Percentiles rank a stretch among this genome's conserved stretches.
Conservation (phyloP, 1,139 yeast species). For the Scheffersomyces parashehatae region DNA sequence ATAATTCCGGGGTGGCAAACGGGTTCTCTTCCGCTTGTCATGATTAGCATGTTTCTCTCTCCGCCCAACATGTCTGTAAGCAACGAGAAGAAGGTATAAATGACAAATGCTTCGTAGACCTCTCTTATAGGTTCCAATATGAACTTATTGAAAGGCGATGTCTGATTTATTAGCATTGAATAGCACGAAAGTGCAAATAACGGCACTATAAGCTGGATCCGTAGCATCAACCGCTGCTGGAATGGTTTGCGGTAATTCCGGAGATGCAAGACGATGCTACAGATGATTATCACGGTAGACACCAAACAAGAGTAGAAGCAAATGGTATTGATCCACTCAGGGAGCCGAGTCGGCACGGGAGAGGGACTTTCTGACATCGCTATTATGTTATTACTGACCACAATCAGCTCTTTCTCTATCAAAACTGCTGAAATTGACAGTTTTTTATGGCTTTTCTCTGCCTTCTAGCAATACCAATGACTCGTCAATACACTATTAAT, state of each 20-base stretch:
- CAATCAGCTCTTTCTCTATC: too few species aligned
- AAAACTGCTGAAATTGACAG: too few species aligned
- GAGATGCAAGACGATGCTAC: conserved; percentile 36
- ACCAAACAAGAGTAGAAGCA: conserved; percentile 36
- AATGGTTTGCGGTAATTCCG: conserved; percentile 81
- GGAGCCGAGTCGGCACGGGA: conserved; percentile 16
- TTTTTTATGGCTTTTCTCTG: too few species aligned
- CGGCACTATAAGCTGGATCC: conserved; percentile 75
- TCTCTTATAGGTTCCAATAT: conserved; percentile 79
- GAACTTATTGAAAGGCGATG: conserved; percentile 35
- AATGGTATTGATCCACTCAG: conserved; percentile 33
- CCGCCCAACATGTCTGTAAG: conserved; percentile 88
- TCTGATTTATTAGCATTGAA: conserved; percentile 48
- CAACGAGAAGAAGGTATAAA: conserved; percentile 86
- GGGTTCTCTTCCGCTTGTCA: conserved; percentile 74
- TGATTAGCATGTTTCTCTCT: conserved; percentile 76
- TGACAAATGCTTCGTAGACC: conserved; percentile 93
- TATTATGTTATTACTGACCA: neutral
- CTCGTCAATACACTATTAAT: too few species aligned
- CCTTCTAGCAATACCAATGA: too few species aligned
- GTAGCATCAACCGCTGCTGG: conserved; percentile 80
- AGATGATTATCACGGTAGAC: conserved; percentile 34
- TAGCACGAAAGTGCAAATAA: conserved; percentile 57
- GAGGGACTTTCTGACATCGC: neutral
- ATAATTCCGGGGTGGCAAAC: conserved; percentile 68